Conservation (phyloP, 257 asterid genomes). For the Solanum tarijense region DNA sequence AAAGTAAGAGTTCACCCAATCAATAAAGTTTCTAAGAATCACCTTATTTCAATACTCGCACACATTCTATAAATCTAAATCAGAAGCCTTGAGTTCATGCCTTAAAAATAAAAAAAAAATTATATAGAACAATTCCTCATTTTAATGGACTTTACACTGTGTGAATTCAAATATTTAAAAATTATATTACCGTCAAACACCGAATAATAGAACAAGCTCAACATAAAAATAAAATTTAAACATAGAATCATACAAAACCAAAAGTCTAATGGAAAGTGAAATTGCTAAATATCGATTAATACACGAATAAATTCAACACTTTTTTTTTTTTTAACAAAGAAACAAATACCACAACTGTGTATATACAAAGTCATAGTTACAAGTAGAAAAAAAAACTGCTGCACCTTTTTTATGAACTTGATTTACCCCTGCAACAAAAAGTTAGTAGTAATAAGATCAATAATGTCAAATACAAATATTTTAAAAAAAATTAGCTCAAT, state of each 20-base stretch:
- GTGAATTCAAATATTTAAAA: background rate
- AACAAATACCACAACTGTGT: background rate
- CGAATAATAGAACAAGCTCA: background rate
- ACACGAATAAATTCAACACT: background rate
- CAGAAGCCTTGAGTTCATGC: rapidly evolving
- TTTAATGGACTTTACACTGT: background rate
- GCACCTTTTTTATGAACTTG: background rate
- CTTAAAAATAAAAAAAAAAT: background rate
- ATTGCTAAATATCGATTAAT: background rate
- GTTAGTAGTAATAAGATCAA: background rate
- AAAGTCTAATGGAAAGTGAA: background rate
- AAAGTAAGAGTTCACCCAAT: too few species aligned
- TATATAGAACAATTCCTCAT: background rate
- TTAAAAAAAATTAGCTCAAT: rapidly evolving
- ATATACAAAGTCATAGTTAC: background rate
- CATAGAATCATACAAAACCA: background rate
- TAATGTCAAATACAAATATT: background rate
- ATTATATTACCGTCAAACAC: background rate
- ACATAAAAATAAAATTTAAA: background rate
- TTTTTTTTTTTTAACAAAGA: background rate
- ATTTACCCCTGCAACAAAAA: background rate
- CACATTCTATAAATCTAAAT: too few species aligned
- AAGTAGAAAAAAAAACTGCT: background rate
- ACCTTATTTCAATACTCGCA: too few species aligned
- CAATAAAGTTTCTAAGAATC: too few species aligned